Base-by-base conservation (phyloP, 2,329 filamentous ascomycete species). In the Fusarium agapanthi region DNA sequence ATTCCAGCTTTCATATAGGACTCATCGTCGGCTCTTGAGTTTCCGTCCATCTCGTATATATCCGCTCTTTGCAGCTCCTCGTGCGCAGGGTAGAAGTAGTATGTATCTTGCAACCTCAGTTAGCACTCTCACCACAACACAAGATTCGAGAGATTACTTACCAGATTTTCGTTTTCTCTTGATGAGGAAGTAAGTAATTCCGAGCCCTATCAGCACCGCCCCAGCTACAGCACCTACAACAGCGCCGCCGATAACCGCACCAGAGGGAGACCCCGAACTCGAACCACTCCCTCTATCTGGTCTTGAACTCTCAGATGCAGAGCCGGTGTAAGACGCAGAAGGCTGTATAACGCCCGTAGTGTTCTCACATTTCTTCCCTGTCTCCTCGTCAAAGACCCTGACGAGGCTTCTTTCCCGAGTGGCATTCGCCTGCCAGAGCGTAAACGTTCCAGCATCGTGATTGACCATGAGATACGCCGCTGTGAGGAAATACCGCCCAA, bases 381-480 rank as follows among this genome's bases (percentile, higher is more conserved):
- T 62, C 10, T 67, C 60, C 15, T 61, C 40, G 12, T 73, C 73
- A 9, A 71, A 73, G 0, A 75, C 73, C 0, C 50, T 57, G 0
- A 74, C 65, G 1, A 70, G 45, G 8, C 51, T 72, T 3, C 47
- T 76, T 6, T 60, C 71, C 0, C 57, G 43, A 0, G 77, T 72
- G 0, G 77, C 78, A 34, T 81, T 81, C 0, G 80, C 79, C 20
- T 80, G 71, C 80, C 81, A 82, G 11, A 82, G 67, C 2, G 81
- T 82, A 32, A 81, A 82, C 0, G 75, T 78, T 1, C 73, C 61
- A 12, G 77, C 74, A 14, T 82, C 80, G 30, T 79, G 76, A 43
- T 82, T 76, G 13, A 82, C 78, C 81, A 82, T 82, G 2, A 82
- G 71, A 55, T 82, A 82, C 2, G 80, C 81, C 1, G 78, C 68